These are phyloP conservation scores for Chlorella ohadii DNA, from an alignment of 139 green algal species.

Conservation along the genomic window DNA sequence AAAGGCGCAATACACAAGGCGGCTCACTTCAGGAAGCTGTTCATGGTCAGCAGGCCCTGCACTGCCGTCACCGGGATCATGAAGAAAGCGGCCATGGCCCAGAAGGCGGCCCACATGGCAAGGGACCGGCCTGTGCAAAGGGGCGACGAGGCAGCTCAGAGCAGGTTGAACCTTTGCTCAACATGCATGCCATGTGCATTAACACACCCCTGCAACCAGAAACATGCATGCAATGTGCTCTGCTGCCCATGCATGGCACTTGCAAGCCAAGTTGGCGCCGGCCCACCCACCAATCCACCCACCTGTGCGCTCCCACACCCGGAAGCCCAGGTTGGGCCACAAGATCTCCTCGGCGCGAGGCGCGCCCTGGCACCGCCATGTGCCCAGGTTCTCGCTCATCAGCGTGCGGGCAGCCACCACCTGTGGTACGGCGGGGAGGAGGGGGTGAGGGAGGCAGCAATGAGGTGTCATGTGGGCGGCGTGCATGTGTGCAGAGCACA, in stretches of 20 bases:
- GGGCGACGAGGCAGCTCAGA: too few species aligned
- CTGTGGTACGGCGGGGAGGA: not conserved
- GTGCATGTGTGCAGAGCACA: too few species aligned
- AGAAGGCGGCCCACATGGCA: slow-evolving; percentile 46
- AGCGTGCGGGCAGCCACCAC: slow-evolving; percentile 60
- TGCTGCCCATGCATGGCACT: too few species aligned
- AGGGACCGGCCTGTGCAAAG: slow-evolving; percentile 26
- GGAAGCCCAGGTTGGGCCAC: slow-evolving; percentile 62
- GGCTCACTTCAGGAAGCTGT: slow-evolving; percentile 18
- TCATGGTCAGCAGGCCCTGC: slow-evolving; percentile 44
- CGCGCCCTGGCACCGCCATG: slow-evolving; percentile 56
- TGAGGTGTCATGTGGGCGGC: too few species aligned
- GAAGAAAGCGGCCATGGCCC: slow-evolving; percentile 57
- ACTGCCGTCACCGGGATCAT: slow-evolving; percentile 50
- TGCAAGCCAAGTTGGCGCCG: too few species aligned
- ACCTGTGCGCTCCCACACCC: slow-evolving; percentile 50
- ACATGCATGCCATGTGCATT: too few species aligned
- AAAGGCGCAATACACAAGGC: not conserved
- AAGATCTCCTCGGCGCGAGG: slow-evolving; percentile 60
- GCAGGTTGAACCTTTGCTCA: too few species aligned
- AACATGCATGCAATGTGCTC: too few species aligned
- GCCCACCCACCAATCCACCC: not conserved
- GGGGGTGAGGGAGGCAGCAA: too few species aligned
- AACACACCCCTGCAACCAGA: too few species aligned
- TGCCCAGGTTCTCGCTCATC: slow-evolving; percentile 61